These are phyloP conservation scores for Ascocoryne sarcoides DNA, from an alignment of 2,329 filamentous ascomycete species.

Conservation along the genomic window DNA sequence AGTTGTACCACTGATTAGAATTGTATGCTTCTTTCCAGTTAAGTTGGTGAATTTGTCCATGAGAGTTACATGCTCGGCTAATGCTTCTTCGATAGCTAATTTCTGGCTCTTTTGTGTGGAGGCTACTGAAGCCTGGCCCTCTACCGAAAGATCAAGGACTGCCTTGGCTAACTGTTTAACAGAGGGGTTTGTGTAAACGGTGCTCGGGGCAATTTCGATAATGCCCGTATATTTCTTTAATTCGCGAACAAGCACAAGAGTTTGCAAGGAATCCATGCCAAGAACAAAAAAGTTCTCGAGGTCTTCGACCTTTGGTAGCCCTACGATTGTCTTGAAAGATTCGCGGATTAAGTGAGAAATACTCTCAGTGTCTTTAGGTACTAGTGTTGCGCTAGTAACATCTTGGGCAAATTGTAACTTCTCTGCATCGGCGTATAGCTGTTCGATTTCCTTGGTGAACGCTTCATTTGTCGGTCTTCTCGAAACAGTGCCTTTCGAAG, in stretches of 20 bases:
- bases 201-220: neutral
- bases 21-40: conserved; percentile 1
- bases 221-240: neutral
- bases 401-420: neutral
- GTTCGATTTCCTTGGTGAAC: conserved; percentile 28
- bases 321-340: neutral
- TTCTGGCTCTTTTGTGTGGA: neutral
- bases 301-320: neutral
- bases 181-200: neutral
- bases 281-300: neutral
- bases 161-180: neutral
- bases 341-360: neutral
- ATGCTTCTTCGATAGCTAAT: neutral
- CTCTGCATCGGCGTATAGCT: conserved; percentile 23
- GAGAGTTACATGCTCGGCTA: neutral
- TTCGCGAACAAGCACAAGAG: neutral
- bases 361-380: neutral
- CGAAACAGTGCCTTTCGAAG: conserved; percentile 33
- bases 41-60: neutral
- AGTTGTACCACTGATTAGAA: conserved; percentile 40
- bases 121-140: neutral
- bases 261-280: conserved; percentile 1
- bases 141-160: neutral
- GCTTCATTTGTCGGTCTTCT: conserved; percentile 23
- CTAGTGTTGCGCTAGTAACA: neutral